Percentiles rank a stretch among this genome's conserved stretches.
Conservation (phyloP, 2,329 filamentous ascomycete species). For the Fusarium dlaminii region DNA sequence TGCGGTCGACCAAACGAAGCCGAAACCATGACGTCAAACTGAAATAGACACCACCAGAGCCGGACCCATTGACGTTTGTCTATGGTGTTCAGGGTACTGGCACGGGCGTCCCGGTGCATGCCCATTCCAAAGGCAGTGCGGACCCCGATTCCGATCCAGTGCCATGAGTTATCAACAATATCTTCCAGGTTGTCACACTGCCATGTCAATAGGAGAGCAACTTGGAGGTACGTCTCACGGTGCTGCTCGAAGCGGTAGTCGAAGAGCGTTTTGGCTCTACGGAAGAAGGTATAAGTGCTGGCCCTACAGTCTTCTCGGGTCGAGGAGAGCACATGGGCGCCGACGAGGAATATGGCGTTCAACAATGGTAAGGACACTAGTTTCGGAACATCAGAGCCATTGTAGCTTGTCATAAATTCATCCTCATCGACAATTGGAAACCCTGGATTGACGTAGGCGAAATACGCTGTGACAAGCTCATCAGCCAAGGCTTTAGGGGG, state of each 20-base stretch:
- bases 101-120: slow-evolving; percentile 55
- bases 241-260: slow-evolving; percentile 64
- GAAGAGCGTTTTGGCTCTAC: slow-evolving; percentile 62
- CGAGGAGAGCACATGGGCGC: slow-evolving; percentile 58
- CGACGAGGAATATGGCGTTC: slow-evolving; percentile 61
- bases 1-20: slow-evolving; percentile 60
- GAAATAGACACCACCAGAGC: slow-evolving; percentile 54
- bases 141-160: slow-evolving; percentile 62
- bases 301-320: slow-evolving; percentile 52
- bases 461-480: slow-evolving; percentile 61
- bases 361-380: slow-evolving; percentile 59
- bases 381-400: slow-evolving; percentile 54
- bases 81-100: slow-evolving; percentile 42
- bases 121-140: slow-evolving; percentile 63
- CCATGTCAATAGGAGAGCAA: slow-evolving; percentile 64
- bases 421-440: slow-evolving; percentile 63
- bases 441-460: slow-evolving; percentile 59
- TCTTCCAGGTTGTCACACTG: slow-evolving; percentile 65
- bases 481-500: slow-evolving; percentile 59
- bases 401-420: slow-evolving; percentile 60
- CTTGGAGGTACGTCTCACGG: slow-evolving; percentile 63
- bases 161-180: slow-evolving; percentile 61
- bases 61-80: slow-evolving; percentile 50
- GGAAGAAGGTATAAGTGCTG: slow-evolving; percentile 58
- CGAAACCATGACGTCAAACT: slow-evolving; percentile 51